phyloP scores from a whole-genome alignment of 306 rosid species.

The Fragaria ananassa region DNA sequence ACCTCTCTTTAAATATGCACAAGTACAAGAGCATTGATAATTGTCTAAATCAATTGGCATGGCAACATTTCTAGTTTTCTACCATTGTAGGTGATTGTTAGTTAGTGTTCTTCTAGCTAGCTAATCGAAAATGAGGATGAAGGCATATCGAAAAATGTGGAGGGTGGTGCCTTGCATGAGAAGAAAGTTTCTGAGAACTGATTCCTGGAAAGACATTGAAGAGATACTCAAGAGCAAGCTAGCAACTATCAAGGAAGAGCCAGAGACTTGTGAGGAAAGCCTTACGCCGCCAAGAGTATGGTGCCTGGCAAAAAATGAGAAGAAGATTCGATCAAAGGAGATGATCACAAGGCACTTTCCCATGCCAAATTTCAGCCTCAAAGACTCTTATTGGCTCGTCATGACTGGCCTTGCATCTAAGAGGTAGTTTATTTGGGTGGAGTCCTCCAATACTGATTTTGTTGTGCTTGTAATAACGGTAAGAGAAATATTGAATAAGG shows the following conservation, averaged over 20 bases:
- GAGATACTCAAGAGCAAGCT: slow-evolving; percentile 69
- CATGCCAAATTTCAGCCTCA: slow-evolving; percentile 49
- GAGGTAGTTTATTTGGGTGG: slow-evolving; percentile 41
- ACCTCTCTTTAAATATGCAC: slow-evolving; percentile 19
- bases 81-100: not conserved
- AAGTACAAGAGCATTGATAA: slow-evolving; percentile 16
- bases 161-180: slow-evolving; percentile 59
- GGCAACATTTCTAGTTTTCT: not conserved
- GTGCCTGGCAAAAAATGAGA: slow-evolving; percentile 40
- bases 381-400: slow-evolving; percentile 49
- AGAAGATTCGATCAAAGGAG: slow-evolving; percentile 44
- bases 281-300: slow-evolving; percentile 36
- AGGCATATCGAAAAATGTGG: slow-evolving; percentile 53
- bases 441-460: slow-evolving; percentile 43
- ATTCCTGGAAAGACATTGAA: slow-evolving; percentile 57
- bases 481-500: slow-evolving; percentile 19
- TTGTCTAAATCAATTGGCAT: not conserved
- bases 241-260: slow-evolving; percentile 66
- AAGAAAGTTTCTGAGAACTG: slow-evolving; percentile 39
- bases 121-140: slow-evolving; percentile 43
- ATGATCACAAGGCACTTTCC: slow-evolving; percentile 28
- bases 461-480: slow-evolving; percentile 12
- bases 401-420: slow-evolving; percentile 51
- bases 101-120: not conserved
- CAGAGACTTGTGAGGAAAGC: slow-evolving; percentile 52